Conservation (phyloP, 345 rosid genomes). For the Syzygium jambos region DNA sequence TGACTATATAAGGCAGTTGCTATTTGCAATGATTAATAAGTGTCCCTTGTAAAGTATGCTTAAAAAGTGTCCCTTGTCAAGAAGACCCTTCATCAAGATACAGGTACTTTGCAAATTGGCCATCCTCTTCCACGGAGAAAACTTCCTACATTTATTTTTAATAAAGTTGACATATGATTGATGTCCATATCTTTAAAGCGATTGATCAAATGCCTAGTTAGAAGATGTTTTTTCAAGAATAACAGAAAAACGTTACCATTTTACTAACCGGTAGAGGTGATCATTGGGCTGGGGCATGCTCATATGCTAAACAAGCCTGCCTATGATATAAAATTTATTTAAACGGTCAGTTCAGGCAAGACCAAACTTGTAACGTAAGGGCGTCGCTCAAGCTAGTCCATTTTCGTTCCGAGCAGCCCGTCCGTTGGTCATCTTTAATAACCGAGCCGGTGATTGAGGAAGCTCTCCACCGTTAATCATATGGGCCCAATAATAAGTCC, state of each 20-base stretch:
- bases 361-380: neutral
- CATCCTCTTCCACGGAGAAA: neutral
- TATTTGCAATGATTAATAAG: neutral
- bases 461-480: neutral
- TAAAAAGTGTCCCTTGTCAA: too few species aligned
- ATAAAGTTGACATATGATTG: neutral
- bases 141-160: neutral
- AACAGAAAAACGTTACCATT: neutral
- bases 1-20: neutral
- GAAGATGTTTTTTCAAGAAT: neutral
- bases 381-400: neutral
- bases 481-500: neutral
- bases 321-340: neutral
- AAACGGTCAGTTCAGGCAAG: neutral
- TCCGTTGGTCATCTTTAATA: too few species aligned
- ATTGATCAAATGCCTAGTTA: neutral
- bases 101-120: neutral
- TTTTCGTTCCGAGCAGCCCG: neutral
- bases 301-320: neutral
- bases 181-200: neutral
- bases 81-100: too few species aligned
- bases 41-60: neutral
- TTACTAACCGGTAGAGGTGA: neutral
- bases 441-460: fast-evolving
- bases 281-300: neutral